Evolutionary conservation across 2,329 filamentous ascomycete genomes (phyloP).

Genomic region (Chaetomium olivaceum): DNA sequence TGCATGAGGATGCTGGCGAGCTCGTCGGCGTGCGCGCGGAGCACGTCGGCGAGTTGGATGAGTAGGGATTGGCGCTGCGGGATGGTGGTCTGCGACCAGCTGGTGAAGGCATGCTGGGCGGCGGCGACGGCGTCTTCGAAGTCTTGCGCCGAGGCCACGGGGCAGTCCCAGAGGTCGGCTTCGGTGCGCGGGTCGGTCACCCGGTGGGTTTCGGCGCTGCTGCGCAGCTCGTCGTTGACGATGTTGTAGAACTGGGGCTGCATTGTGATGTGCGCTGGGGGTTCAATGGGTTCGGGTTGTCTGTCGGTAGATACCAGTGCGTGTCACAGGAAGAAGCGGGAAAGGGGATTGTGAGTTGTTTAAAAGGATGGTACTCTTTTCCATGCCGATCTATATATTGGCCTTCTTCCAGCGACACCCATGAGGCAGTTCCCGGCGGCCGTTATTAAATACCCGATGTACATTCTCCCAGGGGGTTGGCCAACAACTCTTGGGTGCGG

Average conservation of each 20-base stretch:
- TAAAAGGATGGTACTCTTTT: background rate
- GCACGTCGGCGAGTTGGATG: conserved; percentile 40
- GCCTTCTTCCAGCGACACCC: background rate
- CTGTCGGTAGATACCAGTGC: background rate
- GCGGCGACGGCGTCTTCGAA: conserved; percentile 49
- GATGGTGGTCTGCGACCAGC: conserved; percentile 48
- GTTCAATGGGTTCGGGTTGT: background rate
- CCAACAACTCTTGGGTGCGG: conserved; percentile 6
- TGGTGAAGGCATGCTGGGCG: conserved; percentile 47
- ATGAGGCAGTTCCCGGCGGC: background rate
- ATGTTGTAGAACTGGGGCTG: conserved; percentile 45
- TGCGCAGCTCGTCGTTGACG: conserved; percentile 45
- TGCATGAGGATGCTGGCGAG: conserved; percentile 48
- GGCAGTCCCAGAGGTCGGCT: conserved; percentile 47
- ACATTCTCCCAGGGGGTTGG: conserved; percentile 14
- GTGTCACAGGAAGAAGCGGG: background rate
- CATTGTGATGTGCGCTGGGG: conserved; percentile 21
- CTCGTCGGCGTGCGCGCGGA: conserved; percentile 44
- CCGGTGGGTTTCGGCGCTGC: conserved; percentile 38
- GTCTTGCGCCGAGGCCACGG: conserved; percentile 44
- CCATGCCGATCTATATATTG: background rate
- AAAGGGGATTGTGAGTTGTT: background rate
- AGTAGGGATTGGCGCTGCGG: conserved; percentile 42
- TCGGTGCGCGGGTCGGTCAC: conserved; percentile 49
- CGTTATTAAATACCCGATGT: conserved; percentile 23